Conservation (phyloP, 805 yeast genomes). For the Wickerhamiella cacticola region DNA sequence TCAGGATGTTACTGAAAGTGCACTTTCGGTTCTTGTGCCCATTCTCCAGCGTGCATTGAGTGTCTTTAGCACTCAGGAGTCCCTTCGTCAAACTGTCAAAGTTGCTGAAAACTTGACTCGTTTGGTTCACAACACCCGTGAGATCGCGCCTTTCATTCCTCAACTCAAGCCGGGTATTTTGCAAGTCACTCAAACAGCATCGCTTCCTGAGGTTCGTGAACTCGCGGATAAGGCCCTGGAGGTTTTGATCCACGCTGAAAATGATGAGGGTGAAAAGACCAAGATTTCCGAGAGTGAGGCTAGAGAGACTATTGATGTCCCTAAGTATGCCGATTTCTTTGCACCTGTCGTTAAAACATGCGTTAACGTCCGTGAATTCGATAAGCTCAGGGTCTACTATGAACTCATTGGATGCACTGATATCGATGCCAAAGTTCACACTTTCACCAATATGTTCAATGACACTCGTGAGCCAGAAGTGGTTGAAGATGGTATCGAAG, state of each 20-base stretch:
- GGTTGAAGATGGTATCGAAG: slow-evolving; percentile 71
- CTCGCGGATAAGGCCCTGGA: slow-evolving; percentile 74
- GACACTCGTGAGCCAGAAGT: slow-evolving; percentile 41
- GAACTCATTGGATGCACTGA: slow-evolving; percentile 11
- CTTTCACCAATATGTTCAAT: slow-evolving; percentile 30
- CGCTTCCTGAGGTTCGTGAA: slow-evolving; percentile 92
- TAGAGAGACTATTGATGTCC: slow-evolving; percentile 26
- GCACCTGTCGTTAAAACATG: slow-evolving; percentile 26
- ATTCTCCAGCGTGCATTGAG: slow-evolving; percentile 80
- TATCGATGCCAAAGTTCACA: slow-evolving; percentile 16
- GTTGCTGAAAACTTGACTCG: slow-evolving; percentile 93
- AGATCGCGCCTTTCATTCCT: slow-evolving; percentile 81
- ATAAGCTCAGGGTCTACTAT: slow-evolving; percentile 21
- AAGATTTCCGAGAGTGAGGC: slow-evolving; percentile 51
- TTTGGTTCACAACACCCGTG: slow-evolving; percentile 84
- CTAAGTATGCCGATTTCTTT: slow-evolving; percentile 31
- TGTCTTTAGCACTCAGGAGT: slow-evolving; percentile 85
- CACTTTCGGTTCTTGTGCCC: slow-evolving; percentile 80
- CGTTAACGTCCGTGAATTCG: slow-evolving; percentile 32
- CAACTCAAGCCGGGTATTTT: slow-evolving; percentile 80
- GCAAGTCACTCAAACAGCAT: slow-evolving; percentile 78
- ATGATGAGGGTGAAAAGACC: slow-evolving; percentile 67
- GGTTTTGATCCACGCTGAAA: slow-evolving; percentile 73
- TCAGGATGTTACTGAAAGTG: slow-evolving; percentile 97
- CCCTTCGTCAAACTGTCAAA: slow-evolving; percentile 89